Conservation (phyloP, 768 basidiomycete genomes). For the Roridomyces roridus region DNA sequence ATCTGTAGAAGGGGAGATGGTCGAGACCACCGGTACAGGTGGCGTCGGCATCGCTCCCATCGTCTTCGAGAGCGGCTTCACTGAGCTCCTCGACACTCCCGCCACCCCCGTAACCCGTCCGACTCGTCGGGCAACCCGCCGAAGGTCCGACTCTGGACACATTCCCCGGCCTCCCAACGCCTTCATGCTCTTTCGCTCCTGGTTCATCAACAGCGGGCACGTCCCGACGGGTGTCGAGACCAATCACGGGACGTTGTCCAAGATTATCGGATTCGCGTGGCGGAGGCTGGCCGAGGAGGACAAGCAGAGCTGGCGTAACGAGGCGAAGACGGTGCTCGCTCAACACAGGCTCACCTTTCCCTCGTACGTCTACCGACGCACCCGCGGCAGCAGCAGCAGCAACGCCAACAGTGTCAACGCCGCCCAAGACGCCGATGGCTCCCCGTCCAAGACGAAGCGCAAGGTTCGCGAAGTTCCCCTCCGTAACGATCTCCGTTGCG, state of each 20-base stretch:
- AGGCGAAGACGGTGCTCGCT: conserved; percentile 72
- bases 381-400: no score
- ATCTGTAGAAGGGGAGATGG: no score
- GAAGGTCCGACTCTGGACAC: no score
- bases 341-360: conserved; percentile 79
- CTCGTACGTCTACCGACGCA: conserved; percentile 73
- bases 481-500: conserved; percentile 62
- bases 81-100: no score
- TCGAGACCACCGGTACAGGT: no score
- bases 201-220: conserved; percentile 80
- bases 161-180: conserved; percentile 71
- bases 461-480: conserved; percentile 59
- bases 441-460: conserved; percentile 50
- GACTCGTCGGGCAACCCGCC: no score
- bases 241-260: conserved; percentile 82
- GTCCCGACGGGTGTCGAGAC: conserved; percentile 81
- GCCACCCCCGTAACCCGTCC: no score
- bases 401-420: no score
- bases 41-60: no score
- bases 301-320: conserved; percentile 76
- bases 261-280: conserved; percentile 87
- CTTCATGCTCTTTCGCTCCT: conserved; percentile 86
- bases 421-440: conserved; percentile 35
- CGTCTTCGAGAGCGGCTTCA: no score
- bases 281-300: conserved; percentile 78